Conservation (phyloP, 108 stramenopile genomes). For the Epithemia pelagica region DNA sequence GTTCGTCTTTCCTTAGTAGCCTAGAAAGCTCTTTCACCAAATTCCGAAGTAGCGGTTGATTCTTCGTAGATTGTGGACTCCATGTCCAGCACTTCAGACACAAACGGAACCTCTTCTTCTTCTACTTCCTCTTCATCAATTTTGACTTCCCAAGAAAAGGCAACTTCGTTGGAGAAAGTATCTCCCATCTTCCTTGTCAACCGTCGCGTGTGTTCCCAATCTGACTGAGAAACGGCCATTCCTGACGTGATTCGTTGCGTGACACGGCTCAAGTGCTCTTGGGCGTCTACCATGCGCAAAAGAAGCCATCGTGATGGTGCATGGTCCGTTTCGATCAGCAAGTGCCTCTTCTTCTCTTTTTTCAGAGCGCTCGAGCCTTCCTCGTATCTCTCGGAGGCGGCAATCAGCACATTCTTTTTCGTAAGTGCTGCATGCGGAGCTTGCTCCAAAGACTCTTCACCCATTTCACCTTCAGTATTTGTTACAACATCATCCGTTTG, state of each 20-base stretch:
- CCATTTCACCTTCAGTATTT: too few relatives aligned
- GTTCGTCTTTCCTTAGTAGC: too few relatives aligned
- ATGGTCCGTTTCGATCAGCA: conserved; percentile 8
- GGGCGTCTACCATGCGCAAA: conserved; percentile 17
- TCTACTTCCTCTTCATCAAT: background rate
- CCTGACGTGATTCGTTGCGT: conserved; percentile 15
- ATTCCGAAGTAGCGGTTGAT: too few relatives aligned
- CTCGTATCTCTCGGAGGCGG: background rate
- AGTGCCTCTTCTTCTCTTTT: background rate
- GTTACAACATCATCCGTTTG: too few relatives aligned
- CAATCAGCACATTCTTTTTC: background rate
- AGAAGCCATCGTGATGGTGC: conserved; percentile 14
- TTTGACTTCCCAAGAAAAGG: conserved; percentile 3
- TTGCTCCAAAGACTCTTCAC: too few relatives aligned
- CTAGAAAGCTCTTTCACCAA: too few relatives aligned
- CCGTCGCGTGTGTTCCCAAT: conserved; percentile 5
- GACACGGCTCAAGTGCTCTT: conserved; percentile 8
- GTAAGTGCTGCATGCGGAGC: background rate
- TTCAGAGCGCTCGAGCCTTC: background rate
- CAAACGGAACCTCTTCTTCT: too few relatives aligned
- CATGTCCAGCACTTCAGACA: too few relatives aligned
- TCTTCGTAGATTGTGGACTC: too few relatives aligned
- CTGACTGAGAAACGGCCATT: conserved; percentile 3
- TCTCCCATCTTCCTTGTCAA: background rate
- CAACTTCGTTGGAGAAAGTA: background rate